Evolutionary conservation across 176 grass and related monocot genomes (phyloP).

Genomic region (Ampelocalamus luodianensis): DNA sequence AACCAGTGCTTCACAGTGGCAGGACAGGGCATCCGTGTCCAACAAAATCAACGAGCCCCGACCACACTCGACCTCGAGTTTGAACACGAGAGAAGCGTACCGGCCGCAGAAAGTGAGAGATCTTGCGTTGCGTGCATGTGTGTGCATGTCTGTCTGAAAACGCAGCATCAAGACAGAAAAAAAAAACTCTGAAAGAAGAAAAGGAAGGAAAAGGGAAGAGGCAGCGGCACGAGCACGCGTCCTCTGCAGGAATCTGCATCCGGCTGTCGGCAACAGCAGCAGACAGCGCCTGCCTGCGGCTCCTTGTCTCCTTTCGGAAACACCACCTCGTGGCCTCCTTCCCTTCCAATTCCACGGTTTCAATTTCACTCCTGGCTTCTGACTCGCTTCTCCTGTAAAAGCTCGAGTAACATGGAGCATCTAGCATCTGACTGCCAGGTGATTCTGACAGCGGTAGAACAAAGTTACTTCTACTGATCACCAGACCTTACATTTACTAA

Average conservation of each 20-base stretch:
- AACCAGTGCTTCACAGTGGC: background rate
- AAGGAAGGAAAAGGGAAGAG: no score
- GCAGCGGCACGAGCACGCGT: background rate
- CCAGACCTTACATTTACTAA: background rate
- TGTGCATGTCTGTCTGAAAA: background rate
- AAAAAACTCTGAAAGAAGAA: background rate
- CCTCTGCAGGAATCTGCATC: background rate
- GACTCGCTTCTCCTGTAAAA: background rate
- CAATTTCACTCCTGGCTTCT: no score
- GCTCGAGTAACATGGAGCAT: background rate
- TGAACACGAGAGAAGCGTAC: background rate
- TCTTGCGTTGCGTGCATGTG: no score
- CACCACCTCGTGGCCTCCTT: background rate
- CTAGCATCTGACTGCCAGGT: background rate
- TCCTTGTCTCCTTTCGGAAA: conserved; percentile 3
- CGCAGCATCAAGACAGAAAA: background rate
- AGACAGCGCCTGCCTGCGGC: conserved; percentile 23
- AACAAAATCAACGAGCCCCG: background rate
- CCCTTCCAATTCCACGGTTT: background rate
- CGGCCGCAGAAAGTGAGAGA: no score
- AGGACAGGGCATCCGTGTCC: background rate
- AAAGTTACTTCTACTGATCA: background rate
- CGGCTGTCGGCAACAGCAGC: conserved; percentile 26
- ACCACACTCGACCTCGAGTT: background rate
- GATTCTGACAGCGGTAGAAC: background rate